Evolutionary conservation across 768 basidiomycete genomes (phyloP), one percentile per base, ranked within the genome.

Genomic region (Holtermannia corniformis): DNA sequence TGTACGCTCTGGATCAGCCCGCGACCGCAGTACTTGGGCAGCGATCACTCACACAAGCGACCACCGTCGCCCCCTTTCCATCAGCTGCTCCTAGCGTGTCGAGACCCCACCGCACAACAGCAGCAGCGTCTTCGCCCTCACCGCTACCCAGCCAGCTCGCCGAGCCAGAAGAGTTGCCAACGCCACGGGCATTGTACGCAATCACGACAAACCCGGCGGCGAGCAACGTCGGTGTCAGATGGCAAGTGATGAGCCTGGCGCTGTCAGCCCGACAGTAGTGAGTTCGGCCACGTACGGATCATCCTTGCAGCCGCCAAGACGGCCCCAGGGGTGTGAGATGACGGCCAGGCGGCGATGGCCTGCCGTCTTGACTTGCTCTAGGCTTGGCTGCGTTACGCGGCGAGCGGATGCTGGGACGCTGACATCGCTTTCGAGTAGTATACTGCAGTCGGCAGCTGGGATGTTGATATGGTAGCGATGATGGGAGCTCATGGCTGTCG

Each of bases 151-250:
- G 32, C 37, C 58, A 59, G 5, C 61, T 41, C 47, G 43, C 50
- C 4, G 26, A 48, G 3, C 63, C 65, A 16, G 47, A 41, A 5
- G 57, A 59, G 1, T 41, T 16, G 0, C 65, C 65, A 4, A 62
- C 59, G 3, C 65, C 65, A 20, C 65, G 45, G 23, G 52, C 57
- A 44, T 67, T 67, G 44, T 56, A 67, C 1, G 59, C 51, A 27
- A 67, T 26, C 20, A 67, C 51, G 0, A 57, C 62, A 1, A 63
- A 64, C 14, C 28, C 44, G 1, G 32, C 46, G 5, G 37, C 28
- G 12, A 37, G 47, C 14, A 52, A 49, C 13, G 56, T 48, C 23
- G 53, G 44, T 16, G 62, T 37, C 5, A 67, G 62, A 51, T 64
- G 55, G 5, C 46, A 23, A 3, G 62, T 32, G 21, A 67, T 54